Evolutionary conservation across 805 yeast species (phyloP).

Genomic region (Candida andamanensis): DNA sequence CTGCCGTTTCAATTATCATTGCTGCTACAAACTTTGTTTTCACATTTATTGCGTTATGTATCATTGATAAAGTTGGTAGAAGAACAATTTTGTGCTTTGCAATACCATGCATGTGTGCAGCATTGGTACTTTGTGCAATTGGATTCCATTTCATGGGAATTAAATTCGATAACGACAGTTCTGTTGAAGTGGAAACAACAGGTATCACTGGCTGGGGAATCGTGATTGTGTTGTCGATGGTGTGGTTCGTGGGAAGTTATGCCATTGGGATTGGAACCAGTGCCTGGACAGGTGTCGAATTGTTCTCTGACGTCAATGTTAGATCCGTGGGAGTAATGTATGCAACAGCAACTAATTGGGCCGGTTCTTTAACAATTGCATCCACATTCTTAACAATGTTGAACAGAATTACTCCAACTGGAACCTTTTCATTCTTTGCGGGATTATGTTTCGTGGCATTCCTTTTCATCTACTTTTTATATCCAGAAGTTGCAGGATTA

Average conservation of each 20-base stretch:
- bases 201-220: slow-evolving; percentile 82
- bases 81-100: slow-evolving; percentile 72
- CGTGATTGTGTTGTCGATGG: slow-evolving; percentile 80
- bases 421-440: slow-evolving; percentile 89
- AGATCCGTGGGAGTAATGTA: slow-evolving; percentile 89
- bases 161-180: slow-evolving; percentile 42
- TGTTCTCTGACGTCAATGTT: slow-evolving; percentile 84
- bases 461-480: slow-evolving; percentile 72
- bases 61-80: slow-evolving; percentile 86
- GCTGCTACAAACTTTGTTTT: slow-evolving; percentile 93
- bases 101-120: slow-evolving; percentile 78
- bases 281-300: slow-evolving; percentile 97
- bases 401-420: slow-evolving; percentile 88
- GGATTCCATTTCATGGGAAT: slow-evolving; percentile 85
- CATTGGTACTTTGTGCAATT: slow-evolving; percentile 76
- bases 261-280: slow-evolving; percentile 96
- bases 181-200: slow-evolving; percentile 29
- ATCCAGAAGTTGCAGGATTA: slow-evolving; percentile 88
- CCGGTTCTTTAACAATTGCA: slow-evolving; percentile 86
- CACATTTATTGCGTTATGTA: slow-evolving; percentile 78
- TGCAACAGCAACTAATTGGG: slow-evolving; percentile 93
- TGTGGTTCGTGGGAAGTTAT: slow-evolving; percentile 80
- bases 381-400: slow-evolving; percentile 93
- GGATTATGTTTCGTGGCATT: slow-evolving; percentile 70
- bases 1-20: slow-evolving; percentile 91